Percentiles rank a stretch among this genome's conserved stretches.
Evolutionary conservation across 2,329 filamentous ascomycete genomes (phyloP).

Genomic region (Diaporthe humulicola): DNA sequence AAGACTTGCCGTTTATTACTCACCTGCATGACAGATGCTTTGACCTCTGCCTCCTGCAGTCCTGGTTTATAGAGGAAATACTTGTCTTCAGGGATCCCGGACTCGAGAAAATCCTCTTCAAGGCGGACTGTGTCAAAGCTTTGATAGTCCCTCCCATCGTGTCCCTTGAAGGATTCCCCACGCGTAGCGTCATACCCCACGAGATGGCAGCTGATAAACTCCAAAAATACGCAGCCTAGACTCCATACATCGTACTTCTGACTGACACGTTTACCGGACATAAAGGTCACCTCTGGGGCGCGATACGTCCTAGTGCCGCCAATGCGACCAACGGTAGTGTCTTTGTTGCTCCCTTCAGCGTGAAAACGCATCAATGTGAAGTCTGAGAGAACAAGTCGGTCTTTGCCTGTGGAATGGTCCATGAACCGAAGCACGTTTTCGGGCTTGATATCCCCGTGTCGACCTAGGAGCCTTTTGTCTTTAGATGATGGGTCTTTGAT

Average conservation of each 20-base stretch:
- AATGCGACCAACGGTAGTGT: too few relatives aligned
- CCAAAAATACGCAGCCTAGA: slow-evolving; percentile 5
- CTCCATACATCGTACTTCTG: slow-evolving; percentile 11
- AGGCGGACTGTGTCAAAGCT: background rate
- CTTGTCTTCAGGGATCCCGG: background rate
- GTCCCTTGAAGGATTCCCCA: background rate
- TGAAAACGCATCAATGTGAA: too few relatives aligned
- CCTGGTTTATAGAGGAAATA: background rate
- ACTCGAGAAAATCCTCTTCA: background rate
- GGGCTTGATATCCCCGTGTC: background rate
- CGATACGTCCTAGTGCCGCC: background rate
- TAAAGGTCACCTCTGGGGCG: background rate
- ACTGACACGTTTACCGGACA: background rate
- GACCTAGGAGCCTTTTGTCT: background rate
- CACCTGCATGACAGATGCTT: background rate
- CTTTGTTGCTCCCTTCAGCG: too few relatives aligned
- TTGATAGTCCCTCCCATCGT: background rate
- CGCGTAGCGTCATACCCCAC: background rate
- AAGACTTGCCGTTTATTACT: background rate
- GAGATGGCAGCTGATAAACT: slow-evolving; percentile 3
- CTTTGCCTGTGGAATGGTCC: too few relatives aligned
- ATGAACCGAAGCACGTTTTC: too few relatives aligned
- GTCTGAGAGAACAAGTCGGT: too few relatives aligned
- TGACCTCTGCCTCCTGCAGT: background rate
- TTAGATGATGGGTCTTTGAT: background rate